Evolutionary conservation across 1,284 basidiomycete species (phyloP).

Genomic region (Mycosarcoma mackinlayi): DNA sequence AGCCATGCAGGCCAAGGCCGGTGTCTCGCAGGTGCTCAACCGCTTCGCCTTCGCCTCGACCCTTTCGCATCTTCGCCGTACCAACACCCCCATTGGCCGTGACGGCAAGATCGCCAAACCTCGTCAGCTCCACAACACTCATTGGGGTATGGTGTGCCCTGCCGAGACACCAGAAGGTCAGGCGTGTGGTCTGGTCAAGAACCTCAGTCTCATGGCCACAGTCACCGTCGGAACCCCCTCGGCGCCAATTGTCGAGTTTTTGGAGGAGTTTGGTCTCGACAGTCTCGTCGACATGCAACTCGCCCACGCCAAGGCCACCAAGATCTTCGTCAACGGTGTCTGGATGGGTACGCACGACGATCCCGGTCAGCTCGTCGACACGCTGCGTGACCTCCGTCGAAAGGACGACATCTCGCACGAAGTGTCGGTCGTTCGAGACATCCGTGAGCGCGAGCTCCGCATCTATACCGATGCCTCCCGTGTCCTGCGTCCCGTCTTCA

Average conservation of each 20-base stretch:
- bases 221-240: slow-evolving; percentile 97
- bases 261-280: slow-evolving; percentile 87
- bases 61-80: slow-evolving; percentile 94
- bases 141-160: slow-evolving; percentile 98
- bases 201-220: slow-evolving; percentile 95
- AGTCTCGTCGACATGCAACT: slow-evolving; percentile 64
- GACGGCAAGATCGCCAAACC: slow-evolving; percentile 99
- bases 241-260: slow-evolving; percentile 95
- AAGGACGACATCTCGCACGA: slow-evolving; percentile 96
- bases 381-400: slow-evolving; percentile 88
- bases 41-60: slow-evolving; percentile 99
- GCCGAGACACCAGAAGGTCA: slow-evolving; percentile 99
- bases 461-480: slow-evolving; percentile 97
- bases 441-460: slow-evolving; percentile 91
- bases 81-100: slow-evolving; percentile 96
- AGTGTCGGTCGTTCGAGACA: slow-evolving; percentile 96
- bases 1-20: slow-evolving; percentile 93
- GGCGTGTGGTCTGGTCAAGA: slow-evolving; percentile 98
- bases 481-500: slow-evolving; percentile 94
- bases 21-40: slow-evolving; percentile 98
- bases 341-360: slow-evolving; percentile 99
- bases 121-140: slow-evolving; percentile 97
- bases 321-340: slow-evolving; percentile 98
- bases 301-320: slow-evolving; percentile 73
- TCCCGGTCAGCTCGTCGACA: slow-evolving; percentile 89